Evolutionary conservation across 2,329 filamentous ascomycete species (phyloP).

Genomic region (Colletotrichum phormii): DNA sequence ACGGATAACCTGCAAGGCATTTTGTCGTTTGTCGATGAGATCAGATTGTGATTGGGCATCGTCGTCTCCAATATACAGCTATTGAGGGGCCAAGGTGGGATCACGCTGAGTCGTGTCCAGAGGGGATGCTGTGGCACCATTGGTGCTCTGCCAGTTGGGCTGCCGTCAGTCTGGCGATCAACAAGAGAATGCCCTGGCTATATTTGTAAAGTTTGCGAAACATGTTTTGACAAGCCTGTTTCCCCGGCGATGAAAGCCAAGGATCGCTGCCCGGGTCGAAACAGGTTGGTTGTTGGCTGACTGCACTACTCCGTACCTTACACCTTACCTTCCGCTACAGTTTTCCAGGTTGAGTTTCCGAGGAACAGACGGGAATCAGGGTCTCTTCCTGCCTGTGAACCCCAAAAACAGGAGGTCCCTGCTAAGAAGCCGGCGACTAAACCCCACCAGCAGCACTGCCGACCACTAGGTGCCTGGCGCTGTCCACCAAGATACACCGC

Average conservation of each 20-base stretch:
- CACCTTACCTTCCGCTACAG: background rate
- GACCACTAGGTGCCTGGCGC: constrained; percentile 7
- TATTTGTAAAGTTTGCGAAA: background rate
- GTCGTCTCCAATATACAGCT: constrained; percentile 8
- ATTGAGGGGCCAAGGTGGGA: constrained; percentile 28
- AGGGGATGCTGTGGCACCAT: constrained; percentile 4
- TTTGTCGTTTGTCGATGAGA: background rate
- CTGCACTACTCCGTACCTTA: background rate
- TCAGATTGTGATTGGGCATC: constrained; percentile 4
- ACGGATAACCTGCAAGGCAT: background rate
- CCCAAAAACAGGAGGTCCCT: background rate
- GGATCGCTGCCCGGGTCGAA: background rate
- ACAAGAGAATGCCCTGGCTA: background rate
- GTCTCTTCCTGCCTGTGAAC: background rate
- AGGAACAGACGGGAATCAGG: background rate
- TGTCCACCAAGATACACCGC: background rate
- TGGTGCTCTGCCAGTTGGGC: background rate
- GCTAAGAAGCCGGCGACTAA: constrained; percentile 5
- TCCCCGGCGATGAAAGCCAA: background rate
- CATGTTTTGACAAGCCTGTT: background rate
- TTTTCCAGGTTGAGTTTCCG: background rate
- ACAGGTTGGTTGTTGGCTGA: background rate
- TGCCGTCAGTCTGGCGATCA: background rate
- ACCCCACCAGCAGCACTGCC: constrained; percentile 30
- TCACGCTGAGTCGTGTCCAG: constrained; percentile 25